Conservation (phyloP, 768 basidiomycete species). For the Amanita subjunquillea region DNA sequence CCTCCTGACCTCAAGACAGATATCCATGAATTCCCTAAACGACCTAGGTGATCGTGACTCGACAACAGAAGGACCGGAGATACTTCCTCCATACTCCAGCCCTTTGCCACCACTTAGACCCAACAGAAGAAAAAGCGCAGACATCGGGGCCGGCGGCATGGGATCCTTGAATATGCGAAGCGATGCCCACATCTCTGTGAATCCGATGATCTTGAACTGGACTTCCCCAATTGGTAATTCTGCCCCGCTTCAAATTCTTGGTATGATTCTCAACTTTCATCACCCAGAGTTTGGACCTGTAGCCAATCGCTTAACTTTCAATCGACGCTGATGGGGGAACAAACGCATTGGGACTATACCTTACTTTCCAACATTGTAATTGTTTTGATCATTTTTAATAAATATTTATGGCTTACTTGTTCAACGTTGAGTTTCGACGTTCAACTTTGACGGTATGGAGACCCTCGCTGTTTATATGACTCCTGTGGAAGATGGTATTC, state of each 20-base stretch:
- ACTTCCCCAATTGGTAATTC: conserved; percentile 59
- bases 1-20: conserved; percentile 24
- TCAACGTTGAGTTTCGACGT: not conserved
- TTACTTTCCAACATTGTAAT: not conserved
- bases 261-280: not conserved
- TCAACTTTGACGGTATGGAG: not conserved
- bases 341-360: not conserved
- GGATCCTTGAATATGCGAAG: conserved; percentile 17
- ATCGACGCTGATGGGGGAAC: not conserved
- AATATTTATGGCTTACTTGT: not conserved
- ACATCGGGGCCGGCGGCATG: conserved; percentile 26
- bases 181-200: conserved; percentile 15
- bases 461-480: not conserved
- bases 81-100: conserved; percentile 7
- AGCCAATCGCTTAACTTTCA: not conserved
- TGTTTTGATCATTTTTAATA: not conserved
- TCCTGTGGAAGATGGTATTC: not conserved
- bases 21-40: conserved; percentile 13
- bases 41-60: not conserved
- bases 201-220: conserved; percentile 52
- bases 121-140: conserved; percentile 29
- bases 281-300: not conserved
- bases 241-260: not conserved
- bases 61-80: conserved; percentile 9
- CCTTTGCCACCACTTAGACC: conserved; percentile 27